Conservation (phyloP, 1,284 basidiomycete genomes). For the Ustilago sp. region DNA sequence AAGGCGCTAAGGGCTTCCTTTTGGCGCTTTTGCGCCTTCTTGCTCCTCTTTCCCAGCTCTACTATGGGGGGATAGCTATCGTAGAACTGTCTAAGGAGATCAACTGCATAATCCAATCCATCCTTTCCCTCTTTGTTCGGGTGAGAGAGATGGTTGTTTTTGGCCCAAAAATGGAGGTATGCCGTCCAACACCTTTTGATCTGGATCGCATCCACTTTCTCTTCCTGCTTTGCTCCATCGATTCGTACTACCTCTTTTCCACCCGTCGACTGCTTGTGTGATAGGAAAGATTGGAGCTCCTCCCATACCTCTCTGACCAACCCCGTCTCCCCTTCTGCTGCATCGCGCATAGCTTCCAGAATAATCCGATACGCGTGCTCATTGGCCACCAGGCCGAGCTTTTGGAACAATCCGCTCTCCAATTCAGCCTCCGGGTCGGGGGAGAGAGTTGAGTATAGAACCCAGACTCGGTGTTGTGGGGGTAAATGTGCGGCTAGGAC, state of each 20-base stretch:
- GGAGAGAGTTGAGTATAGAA: conserved; percentile 11
- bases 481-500: conserved; percentile 74
- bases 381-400: conserved; percentile 46
- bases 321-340: background rate
- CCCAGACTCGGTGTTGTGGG: background rate
- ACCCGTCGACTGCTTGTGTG: background rate
- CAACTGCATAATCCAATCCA: conserved; percentile 19
- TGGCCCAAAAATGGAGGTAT: conserved; percentile 52
- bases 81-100: conserved; percentile 11
- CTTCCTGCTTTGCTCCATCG: background rate
- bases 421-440: background rate
- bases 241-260: background rate
- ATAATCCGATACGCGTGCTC: conserved; percentile 52
- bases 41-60: background rate
- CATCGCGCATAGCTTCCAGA: conserved; percentile 34
- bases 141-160: conserved; percentile 5
- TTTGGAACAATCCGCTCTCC: conserved; percentile 46
- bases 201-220: conserved; percentile 20
- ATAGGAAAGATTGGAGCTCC: conserved; percentile 15
- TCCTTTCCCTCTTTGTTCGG: background rate
- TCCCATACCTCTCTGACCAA: conserved; percentile 45
- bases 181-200: conserved; percentile 47
- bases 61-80: conserved; percentile 26
- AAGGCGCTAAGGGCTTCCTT: background rate
- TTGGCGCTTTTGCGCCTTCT: background rate